These are phyloP conservation scores for Epichloe gansuensis DNA, from an alignment of 2,329 filamentous ascomycete species.

Conservation along the genomic window DNA sequence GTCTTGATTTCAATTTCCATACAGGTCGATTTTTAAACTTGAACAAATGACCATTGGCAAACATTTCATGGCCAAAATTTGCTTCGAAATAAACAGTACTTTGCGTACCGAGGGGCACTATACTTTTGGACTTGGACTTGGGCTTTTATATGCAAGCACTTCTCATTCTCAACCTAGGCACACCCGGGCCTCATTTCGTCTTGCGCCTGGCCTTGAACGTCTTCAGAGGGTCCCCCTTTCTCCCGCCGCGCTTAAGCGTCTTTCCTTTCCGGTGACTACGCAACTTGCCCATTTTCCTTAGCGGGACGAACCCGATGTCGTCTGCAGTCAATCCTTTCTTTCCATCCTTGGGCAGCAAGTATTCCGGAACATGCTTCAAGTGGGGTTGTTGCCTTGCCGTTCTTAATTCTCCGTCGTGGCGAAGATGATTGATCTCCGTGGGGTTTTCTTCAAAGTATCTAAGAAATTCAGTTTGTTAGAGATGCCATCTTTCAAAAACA, in stretches of 20 bases:
- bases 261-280: slow-evolving; percentile 32
- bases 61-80: no score
- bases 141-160: neutral
- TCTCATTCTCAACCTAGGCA: neutral
- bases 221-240: slow-evolving; percentile 74
- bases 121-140: no score
- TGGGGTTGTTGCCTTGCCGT: slow-evolving; percentile 77
- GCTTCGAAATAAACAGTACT: no score
- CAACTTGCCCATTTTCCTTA: slow-evolving; percentile 41
- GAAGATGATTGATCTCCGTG: slow-evolving; percentile 69
- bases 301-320: slow-evolving; percentile 65
- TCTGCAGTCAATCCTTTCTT: slow-evolving; percentile 54
- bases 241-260: slow-evolving; percentile 18
- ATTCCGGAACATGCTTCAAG: slow-evolving; percentile 88
- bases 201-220: slow-evolving; percentile 61
- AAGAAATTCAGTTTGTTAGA: neutral
- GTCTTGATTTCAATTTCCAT: no score
- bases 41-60: no score
- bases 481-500: neutral
- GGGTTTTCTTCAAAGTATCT: slow-evolving; percentile 94
- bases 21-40: no score
- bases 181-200: slow-evolving; percentile 16
- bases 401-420: slow-evolving; percentile 80
- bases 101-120: no score
- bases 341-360: slow-evolving; percentile 69